phyloP scores from a whole-genome alignment of 805 yeast species.

The Pichia insulana region DNA sequence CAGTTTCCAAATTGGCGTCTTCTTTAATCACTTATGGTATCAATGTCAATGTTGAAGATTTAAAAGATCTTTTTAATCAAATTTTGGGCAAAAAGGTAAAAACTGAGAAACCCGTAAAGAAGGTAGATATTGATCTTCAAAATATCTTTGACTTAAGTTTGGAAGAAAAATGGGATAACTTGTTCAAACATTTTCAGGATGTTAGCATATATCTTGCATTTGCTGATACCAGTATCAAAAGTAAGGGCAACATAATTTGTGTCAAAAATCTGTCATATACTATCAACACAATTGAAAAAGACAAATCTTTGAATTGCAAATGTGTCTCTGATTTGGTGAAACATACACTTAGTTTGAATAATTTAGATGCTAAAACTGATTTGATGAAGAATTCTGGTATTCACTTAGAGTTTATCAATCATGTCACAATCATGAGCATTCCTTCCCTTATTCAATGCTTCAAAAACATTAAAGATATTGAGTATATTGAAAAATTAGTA shows the following conservation, averaged over 20 bases:
- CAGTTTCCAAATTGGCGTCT: constrained; percentile 1
- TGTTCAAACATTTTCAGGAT: not conserved
- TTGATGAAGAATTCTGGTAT: constrained; percentile 2
- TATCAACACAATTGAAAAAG: constrained; percentile 5
- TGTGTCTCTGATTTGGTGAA: constrained; percentile 6
- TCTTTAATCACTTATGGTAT: constrained; percentile 8
- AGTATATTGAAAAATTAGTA: constrained; percentile 8
- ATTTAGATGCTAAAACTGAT: constrained; percentile 4
- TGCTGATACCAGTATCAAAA: constrained; percentile 5
- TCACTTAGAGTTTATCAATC: constrained; percentile 12
- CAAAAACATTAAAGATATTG: constrained; percentile 9
- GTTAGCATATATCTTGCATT: constrained; percentile 12
- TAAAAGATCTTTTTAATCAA: not conserved
- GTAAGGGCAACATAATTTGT: not conserved
- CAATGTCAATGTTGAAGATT: constrained; percentile 2
- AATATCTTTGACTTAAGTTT: no score
- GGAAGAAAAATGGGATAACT: not conserved
- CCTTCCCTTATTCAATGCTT: constrained; percentile 5
- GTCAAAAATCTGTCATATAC: constrained; percentile 11
- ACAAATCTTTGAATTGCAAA: constrained; percentile 5
- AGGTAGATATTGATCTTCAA: no score
- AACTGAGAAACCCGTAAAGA: no score
- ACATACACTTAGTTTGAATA: constrained; percentile 9
- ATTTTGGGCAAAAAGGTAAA: not conserved
- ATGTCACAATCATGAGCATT: constrained; percentile 11